These are phyloP conservation scores for Clonostachys chloroleuca DNA, from an alignment of 2,329 filamentous ascomycete species.

Conservation along the genomic window DNA sequence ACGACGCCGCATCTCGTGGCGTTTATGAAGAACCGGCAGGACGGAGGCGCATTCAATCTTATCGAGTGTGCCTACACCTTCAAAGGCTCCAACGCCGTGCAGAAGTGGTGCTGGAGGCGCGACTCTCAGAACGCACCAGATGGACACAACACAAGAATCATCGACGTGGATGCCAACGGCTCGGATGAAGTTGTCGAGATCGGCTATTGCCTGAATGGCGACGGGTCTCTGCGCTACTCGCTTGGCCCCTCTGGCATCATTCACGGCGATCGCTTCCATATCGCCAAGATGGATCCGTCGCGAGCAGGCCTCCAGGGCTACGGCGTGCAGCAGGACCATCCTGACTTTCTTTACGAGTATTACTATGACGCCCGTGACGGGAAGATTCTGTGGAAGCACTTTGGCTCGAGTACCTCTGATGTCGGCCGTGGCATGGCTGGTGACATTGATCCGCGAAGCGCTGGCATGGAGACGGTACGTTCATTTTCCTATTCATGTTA, in stretches of 20 bases:
- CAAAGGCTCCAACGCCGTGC: conserved; percentile 4
- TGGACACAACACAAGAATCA: conserved; percentile 13
- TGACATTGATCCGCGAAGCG: conserved; percentile 10
- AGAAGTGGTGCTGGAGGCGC: conserved; percentile 12
- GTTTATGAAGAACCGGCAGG: background rate
- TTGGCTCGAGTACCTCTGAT: conserved; percentile 1
- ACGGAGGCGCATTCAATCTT: background rate
- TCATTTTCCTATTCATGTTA: too few relatives aligned
- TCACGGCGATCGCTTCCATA: conserved; percentile 12
- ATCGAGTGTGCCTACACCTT: conserved; percentile 9
- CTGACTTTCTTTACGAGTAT: conserved; percentile 9
- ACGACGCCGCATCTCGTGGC: background rate
- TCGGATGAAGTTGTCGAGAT: conserved; percentile 12
- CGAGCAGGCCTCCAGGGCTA: conserved; percentile 11
- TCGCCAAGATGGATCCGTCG: conserved; percentile 12
- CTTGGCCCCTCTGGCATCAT: conserved; percentile 8
- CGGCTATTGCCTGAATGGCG: conserved; percentile 11
- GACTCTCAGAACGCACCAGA: conserved; percentile 3
- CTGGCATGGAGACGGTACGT: conserved; percentile 8
- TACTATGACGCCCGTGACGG: conserved; percentile 12
- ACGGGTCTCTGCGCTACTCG: conserved; percentile 9
- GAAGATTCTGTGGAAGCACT: conserved; percentile 9
- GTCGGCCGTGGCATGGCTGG: conserved; percentile 11
- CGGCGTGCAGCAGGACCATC: conserved; percentile 12
- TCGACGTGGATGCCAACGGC: conserved; percentile 11